These are phyloP conservation scores for Geranium incanum DNA, from an alignment of 441 rosid genomes.

Conservation along the genomic window DNA sequence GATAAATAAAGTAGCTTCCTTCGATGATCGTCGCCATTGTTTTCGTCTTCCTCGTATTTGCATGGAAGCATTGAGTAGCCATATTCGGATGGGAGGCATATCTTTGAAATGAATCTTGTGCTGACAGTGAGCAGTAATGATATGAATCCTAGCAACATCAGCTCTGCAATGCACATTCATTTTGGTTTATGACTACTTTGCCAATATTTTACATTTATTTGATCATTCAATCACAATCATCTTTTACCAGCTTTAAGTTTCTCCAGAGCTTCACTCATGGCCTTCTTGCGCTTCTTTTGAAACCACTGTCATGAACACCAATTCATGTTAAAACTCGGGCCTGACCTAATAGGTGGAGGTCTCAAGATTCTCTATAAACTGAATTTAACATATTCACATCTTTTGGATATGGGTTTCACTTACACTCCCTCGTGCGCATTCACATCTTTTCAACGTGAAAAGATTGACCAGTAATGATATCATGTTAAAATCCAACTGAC, in stretches of 20 bases:
- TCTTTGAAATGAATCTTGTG: slow-evolving; percentile 29
- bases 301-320: slow-evolving; percentile 33
- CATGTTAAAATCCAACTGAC: no score
- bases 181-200: no score
- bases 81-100: slow-evolving; percentile 37
- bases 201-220: no score
- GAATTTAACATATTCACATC: no score
- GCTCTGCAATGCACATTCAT: slow-evolving; percentile 31
- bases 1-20: slow-evolving; percentile 31
- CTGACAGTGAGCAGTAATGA: slow-evolving; percentile 47
- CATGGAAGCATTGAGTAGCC: slow-evolving; percentile 49
- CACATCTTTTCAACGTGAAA: no score
- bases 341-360: no score
- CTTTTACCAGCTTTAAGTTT: slow-evolving; percentile 47
- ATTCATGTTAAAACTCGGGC: no score
- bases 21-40: slow-evolving; percentile 9
- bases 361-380: no score
- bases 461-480: no score
- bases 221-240: neutral
- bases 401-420: no score
- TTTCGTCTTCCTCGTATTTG: neutral
- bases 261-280: slow-evolving; percentile 55
- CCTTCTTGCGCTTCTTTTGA: slow-evolving; percentile 40
- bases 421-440: no score
- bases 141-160: slow-evolving; percentile 58